Evolutionary conservation across 148 eudicot species (phyloP).

Genomic region (Polygonum maritimum): DNA sequence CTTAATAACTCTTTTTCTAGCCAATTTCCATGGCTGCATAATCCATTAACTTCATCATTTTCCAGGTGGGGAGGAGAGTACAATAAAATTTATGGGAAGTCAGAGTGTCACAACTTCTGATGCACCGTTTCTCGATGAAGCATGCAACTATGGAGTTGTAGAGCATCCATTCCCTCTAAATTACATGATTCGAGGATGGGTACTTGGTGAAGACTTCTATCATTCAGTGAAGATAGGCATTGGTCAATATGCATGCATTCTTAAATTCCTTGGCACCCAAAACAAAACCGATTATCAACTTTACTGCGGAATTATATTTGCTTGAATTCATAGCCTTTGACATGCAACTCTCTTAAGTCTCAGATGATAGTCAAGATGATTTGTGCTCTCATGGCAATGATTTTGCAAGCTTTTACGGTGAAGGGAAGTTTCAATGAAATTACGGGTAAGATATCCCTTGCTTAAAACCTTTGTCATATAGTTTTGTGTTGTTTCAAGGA

Average conservation of each 20-base stretch:
- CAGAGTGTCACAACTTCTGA: constrained; percentile 47
- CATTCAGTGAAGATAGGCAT: constrained; percentile 96
- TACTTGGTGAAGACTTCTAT: constrained; percentile 89
- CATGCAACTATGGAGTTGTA: constrained; percentile 73
- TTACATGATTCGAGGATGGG: constrained; percentile 72
- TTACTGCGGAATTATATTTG: too few species aligned
- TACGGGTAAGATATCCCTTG: constrained; percentile 65
- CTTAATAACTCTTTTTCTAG: not conserved
- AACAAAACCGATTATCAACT: not conserved
- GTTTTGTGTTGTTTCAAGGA: not conserved
- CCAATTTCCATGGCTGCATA: too few species aligned
- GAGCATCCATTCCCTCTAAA: constrained; percentile 95
- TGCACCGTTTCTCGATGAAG: constrained; percentile 81
- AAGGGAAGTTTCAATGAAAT: constrained; percentile 90
- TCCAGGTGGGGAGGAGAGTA: constrained; percentile 81
- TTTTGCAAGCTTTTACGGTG: constrained; percentile 75
- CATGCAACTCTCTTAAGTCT: constrained; percentile 18
- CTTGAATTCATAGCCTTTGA: constrained; percentile 7
- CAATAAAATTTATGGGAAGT: constrained; percentile 82
- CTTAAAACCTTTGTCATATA: not conserved
- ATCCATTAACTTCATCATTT: too few species aligned
- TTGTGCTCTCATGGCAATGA: constrained; percentile 78
- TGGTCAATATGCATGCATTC: constrained; percentile 81
- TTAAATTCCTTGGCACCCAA: not conserved
- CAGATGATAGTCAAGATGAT: constrained; percentile 97